These are phyloP conservation scores for Pythium insidiosum DNA, from an alignment of 352 stramenopile species.

Conservation along the genomic window DNA sequence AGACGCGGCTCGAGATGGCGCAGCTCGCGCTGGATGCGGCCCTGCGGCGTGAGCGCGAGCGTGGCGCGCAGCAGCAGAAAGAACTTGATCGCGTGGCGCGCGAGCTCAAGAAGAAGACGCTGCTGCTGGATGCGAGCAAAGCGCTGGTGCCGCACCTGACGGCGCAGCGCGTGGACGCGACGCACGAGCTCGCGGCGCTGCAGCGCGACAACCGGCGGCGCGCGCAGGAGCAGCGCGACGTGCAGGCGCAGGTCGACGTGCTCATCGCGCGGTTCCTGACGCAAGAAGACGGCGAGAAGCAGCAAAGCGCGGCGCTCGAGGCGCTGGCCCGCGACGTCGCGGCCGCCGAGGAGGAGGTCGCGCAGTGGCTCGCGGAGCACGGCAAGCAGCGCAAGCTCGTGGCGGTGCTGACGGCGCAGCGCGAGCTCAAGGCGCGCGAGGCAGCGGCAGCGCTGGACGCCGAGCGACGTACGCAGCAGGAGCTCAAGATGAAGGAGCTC, in stretches of 20 bases:
- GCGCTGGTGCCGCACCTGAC: slow-evolving; percentile 75
- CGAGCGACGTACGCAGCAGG: slow-evolving; percentile 80
- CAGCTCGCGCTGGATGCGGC: slow-evolving; percentile 40
- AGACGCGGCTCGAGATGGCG: slow-evolving; percentile 58
- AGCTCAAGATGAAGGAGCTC: slow-evolving; percentile 92
- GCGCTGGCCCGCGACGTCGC: slow-evolving; percentile 49
- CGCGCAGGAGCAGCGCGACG: slow-evolving; percentile 48
- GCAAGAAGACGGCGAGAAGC: slow-evolving; percentile 79
- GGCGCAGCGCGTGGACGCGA: slow-evolving; percentile 69
- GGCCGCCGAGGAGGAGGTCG: slow-evolving; percentile 73
- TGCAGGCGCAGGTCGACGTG: slow-evolving; percentile 90
- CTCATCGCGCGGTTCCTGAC: slow-evolving; percentile 84
- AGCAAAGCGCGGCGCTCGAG: slow-evolving; percentile 58
- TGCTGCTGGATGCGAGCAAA: slow-evolving; percentile 60
- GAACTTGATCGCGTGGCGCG: slow-evolving; percentile 83
- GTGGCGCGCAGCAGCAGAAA: slow-evolving; percentile 52
- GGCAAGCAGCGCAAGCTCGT: slow-evolving; percentile 86
- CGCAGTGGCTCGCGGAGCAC: slow-evolving; percentile 85
- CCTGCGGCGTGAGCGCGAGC: slow-evolving; percentile 54
- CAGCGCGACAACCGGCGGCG: slow-evolving; percentile 65
- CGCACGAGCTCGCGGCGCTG: slow-evolving; percentile 53
- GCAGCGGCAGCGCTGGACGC: slow-evolving; percentile 58
- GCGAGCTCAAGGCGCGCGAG: slow-evolving; percentile 88
- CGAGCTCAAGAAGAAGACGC: slow-evolving; percentile 86
- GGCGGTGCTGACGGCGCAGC: slow-evolving; percentile 81